Percentiles rank a stretch among this genome's conserved stretches.
phyloP scores from a whole-genome alignment of 139 green algal species.

The Deuterostichococcus epilithicus region DNA sequence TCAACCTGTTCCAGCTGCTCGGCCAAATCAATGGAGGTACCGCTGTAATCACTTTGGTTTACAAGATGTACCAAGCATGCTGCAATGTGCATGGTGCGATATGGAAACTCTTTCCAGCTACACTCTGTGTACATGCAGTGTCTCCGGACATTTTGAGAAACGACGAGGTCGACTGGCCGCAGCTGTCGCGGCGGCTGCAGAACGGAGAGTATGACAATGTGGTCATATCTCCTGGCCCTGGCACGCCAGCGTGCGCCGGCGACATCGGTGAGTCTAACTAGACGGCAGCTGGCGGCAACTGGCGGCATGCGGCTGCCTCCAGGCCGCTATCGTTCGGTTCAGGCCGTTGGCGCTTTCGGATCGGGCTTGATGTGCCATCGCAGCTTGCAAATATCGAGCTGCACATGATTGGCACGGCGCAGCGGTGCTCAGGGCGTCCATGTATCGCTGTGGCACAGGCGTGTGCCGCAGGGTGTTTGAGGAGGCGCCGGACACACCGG shows the following conservation, averaged over 20 bases:
- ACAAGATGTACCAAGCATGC: too few species aligned
- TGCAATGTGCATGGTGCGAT: neutral
- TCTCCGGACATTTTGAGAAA: slow-evolving; percentile 79
- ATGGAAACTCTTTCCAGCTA: neutral
- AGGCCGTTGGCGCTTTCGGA: neutral
- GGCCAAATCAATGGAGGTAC: slow-evolving; percentile 79
- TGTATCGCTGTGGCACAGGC: slow-evolving; percentile 62
- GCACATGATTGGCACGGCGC: neutral
- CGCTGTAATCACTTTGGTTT: neutral
- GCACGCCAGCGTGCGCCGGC: slow-evolving; percentile 55
- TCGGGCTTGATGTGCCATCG: too few species aligned
- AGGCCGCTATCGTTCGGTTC: too few species aligned
- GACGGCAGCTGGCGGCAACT: too few species aligned
- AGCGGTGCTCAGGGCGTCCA: too few species aligned
- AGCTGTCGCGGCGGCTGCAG: slow-evolving; percentile 47
- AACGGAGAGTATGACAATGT: slow-evolving; percentile 63
- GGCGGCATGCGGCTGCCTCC: too few species aligned
- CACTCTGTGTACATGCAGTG: slow-evolving; percentile 28
- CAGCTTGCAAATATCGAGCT: neutral
- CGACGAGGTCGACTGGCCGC: slow-evolving; percentile 55
- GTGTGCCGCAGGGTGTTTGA: slow-evolving; percentile 68
- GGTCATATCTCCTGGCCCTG: slow-evolving; percentile 95
- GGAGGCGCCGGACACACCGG: slow-evolving; percentile 52
- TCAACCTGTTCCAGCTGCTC: slow-evolving; percentile 96
- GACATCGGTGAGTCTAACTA: slow-evolving; percentile 78